phyloP scores from a whole-genome alignment of 805 yeast genomes.

The Ascoidea tarda region DNA sequence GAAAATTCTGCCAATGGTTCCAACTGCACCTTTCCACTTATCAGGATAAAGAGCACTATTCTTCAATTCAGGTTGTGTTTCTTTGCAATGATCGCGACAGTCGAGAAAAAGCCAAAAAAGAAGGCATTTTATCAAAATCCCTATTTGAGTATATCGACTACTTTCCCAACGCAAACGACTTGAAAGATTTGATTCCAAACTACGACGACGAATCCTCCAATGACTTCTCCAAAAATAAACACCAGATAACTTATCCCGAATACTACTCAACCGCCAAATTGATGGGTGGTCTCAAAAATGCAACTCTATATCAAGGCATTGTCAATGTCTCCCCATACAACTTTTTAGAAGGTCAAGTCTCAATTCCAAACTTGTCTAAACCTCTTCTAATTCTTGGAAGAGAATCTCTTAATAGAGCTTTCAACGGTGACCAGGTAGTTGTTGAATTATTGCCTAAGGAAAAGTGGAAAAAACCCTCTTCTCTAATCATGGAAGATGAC shows the following conservation, averaged over 20 bases:
- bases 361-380: conserved; percentile 56
- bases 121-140: conserved; percentile 40
- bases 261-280: conserved; percentile 71
- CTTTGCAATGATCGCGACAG: conserved; percentile 73
- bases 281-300: conserved; percentile 83
- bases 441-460: conserved; percentile 77
- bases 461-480: conserved; percentile 81
- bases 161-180: conserved; percentile 58
- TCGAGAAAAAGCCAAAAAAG: conserved; percentile 36
- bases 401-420: conserved; percentile 76
- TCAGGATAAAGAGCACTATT: conserved; percentile 14
- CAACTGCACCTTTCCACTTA: conserved; percentile 37
- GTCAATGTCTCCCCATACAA: conserved; percentile 76
- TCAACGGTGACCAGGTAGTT: conserved; percentile 84
- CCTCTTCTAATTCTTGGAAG: conserved; percentile 77
- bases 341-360: conserved; percentile 74
- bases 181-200: conserved; percentile 67
- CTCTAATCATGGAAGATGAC: conserved; percentile 67
- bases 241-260: conserved; percentile 55
- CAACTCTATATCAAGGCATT: conserved; percentile 76
- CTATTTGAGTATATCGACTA: conserved; percentile 54
- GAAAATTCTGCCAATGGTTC: conserved; percentile 65
- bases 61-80: conserved; percentile 32
- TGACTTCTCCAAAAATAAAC: conserved; percentile 11
- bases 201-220: conserved; percentile 26